Conservation (phyloP, 768 basidiomycete species). For the Mycena pura region DNA sequence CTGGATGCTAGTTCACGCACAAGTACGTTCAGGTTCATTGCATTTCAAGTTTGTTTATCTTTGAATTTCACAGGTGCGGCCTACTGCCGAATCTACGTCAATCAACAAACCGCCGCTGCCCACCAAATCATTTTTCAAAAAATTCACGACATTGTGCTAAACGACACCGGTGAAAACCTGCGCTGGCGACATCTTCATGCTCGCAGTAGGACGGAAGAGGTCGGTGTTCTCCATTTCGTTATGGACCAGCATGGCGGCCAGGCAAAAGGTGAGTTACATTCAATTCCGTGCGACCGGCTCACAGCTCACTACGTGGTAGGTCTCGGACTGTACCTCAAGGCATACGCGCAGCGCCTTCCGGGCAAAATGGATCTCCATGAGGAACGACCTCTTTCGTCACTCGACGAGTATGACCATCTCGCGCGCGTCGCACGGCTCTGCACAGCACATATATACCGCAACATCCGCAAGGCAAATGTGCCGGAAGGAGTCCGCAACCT, state of each 20-base stretch:
- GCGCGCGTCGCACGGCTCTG: conserved; percentile 30
- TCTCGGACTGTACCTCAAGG: conserved; percentile 31
- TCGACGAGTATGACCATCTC: conserved; percentile 34
- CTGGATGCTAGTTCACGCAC: background rate
- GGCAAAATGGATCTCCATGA: conserved; percentile 32
- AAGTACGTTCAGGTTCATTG: conserved; percentile 4
- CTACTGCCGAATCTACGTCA: conserved; percentile 16
- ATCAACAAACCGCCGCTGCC: conserved; percentile 14
- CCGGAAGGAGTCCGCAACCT: conserved; percentile 19
- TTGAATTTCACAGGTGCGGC: background rate
- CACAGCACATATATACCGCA: conserved; percentile 27
- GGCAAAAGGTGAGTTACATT: conserved; percentile 13
- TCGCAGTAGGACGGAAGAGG: background rate
- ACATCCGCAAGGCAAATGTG: conserved; percentile 29
- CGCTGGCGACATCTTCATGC: conserved; percentile 24
- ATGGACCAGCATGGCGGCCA: conserved; percentile 20
- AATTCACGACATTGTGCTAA: conserved; percentile 11
- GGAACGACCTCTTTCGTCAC: conserved; percentile 8
- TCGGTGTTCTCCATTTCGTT: conserved; percentile 2
- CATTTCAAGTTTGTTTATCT: background rate
- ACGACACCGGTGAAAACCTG: conserved; percentile 9
- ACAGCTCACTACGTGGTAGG: conserved; percentile 20
- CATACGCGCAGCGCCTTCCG: conserved; percentile 4
- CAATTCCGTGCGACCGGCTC: conserved; percentile 12
- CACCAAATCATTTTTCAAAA: background rate